These are phyloP conservation scores for Talaromyces sp. DNA, from an alignment of 2,329 filamentous ascomycete species.

Conservation along the genomic window DNA sequence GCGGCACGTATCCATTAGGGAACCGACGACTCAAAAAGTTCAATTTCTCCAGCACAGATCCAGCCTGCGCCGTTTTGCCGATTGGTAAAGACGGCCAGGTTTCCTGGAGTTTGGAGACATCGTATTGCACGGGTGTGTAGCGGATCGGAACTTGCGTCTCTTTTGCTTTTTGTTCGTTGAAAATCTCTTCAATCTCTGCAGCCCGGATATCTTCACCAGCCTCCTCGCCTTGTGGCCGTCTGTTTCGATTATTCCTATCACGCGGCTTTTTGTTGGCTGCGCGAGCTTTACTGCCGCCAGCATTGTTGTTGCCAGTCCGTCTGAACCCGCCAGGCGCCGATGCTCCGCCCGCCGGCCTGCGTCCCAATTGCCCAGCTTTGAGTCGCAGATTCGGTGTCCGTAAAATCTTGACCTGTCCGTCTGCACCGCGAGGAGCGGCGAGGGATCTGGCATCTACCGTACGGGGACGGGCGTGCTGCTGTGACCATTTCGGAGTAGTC, in stretches of 20 bases:
- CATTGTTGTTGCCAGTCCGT: background rate
- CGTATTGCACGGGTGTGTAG: constrained; percentile 30
- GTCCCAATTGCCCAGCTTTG: constrained; percentile 13
- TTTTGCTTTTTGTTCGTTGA: constrained; percentile 23
- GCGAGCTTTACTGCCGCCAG: constrained; percentile 2
- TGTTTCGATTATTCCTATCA: constrained; percentile 10
- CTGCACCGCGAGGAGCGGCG: constrained; percentile 23
- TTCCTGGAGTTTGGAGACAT: constrained; percentile 25
- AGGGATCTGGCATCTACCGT: constrained; percentile 33
- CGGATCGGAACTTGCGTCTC: constrained; percentile 24
- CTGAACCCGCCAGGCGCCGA: constrained; percentile 5
- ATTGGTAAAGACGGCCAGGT: constrained; percentile 37
- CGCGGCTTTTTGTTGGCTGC: constrained; percentile 8
- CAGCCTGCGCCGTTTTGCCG: constrained; percentile 20
- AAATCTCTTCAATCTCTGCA: constrained; percentile 24
- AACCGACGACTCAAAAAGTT: constrained; percentile 29
- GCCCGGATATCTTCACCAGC: constrained; percentile 18
- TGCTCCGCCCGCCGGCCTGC: constrained; percentile 14
- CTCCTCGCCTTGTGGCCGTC: constrained; percentile 16
- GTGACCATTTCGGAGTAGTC: background rate
- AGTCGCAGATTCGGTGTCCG: constrained; percentile 21
- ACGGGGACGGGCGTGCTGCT: constrained; percentile 18
- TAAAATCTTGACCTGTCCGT: constrained; percentile 25
- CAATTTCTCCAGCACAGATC: constrained; percentile 30
- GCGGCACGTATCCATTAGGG: constrained; percentile 29